Conservation (phyloP, 768 basidiomycete genomes). For the Dioszegia aurantiaca region DNA sequence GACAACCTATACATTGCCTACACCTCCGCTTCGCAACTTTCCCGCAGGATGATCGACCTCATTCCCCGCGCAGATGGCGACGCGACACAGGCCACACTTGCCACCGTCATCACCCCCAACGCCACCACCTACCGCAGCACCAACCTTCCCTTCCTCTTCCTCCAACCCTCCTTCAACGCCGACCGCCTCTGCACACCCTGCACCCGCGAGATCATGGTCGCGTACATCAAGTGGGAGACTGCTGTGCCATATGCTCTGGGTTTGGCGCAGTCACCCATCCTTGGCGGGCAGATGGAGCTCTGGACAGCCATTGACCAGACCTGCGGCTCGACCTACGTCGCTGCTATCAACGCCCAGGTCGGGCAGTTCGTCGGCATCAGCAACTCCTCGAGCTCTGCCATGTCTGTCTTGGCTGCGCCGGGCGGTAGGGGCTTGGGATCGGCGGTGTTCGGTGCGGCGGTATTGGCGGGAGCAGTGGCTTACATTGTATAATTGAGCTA, state of each 20-base stretch:
- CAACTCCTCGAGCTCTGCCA: conserved; percentile 32
- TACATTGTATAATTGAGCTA: conserved; percentile 21
- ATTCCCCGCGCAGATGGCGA: conserved; percentile 28
- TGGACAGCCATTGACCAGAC: conserved; percentile 63
- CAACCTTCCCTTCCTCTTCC: conserved; percentile 73
- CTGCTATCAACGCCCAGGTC: conserved; percentile 48
- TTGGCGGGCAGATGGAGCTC: conserved; percentile 65
- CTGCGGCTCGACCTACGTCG: conserved; percentile 68
- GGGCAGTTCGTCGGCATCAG: conserved; percentile 25
- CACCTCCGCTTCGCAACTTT: conserved; percentile 28
- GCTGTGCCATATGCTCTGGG: conserved; percentile 72
- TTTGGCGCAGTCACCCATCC: conserved; percentile 62
- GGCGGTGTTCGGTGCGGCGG: conserved; percentile 15
- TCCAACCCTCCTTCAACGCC: conserved; percentile 58
- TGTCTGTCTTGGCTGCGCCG: conserved; percentile 12
- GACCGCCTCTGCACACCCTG: conserved; percentile 72
- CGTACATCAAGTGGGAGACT: conserved; percentile 76
- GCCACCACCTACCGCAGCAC: conserved; percentile 57
- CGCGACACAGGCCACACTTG: conserved; percentile 20
- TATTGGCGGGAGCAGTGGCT: conserved; percentile 24
- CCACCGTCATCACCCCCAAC: conserved; percentile 53
- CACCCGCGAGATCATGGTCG: conserved; percentile 69
- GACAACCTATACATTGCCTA: conserved; percentile 40
- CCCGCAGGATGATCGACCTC: conserved; percentile 37
- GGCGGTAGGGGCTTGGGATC: conserved; percentile 19